phyloP scores from a whole-genome alignment of 2,329 filamentous ascomycete genomes.

The Penicillium sp. region DNA sequence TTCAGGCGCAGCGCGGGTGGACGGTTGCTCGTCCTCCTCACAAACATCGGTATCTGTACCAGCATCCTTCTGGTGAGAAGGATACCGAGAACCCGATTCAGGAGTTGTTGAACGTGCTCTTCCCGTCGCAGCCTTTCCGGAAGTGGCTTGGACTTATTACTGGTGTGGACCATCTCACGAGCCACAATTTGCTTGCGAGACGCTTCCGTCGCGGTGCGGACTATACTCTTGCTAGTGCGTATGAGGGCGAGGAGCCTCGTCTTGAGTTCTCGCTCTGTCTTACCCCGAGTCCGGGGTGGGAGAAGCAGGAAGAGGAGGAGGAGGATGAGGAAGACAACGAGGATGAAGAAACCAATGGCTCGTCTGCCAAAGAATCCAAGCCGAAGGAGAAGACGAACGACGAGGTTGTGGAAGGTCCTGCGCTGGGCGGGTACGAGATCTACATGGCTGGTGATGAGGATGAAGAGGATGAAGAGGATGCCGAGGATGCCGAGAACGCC shows the following conservation, averaged over 20 bases:
- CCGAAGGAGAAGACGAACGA: slow-evolving; percentile 27
- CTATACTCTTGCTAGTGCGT: slow-evolving; percentile 84
- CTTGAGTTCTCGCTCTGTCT: slow-evolving; percentile 81
- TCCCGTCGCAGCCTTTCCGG: slow-evolving; percentile 77
- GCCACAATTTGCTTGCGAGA: slow-evolving; percentile 69
- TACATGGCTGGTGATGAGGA: slow-evolving; percentile 77
- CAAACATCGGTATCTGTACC: slow-evolving; percentile 87
- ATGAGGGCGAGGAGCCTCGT: slow-evolving; percentile 61
- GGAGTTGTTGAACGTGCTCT: slow-evolving; percentile 69
- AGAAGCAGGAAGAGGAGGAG: slow-evolving; percentile 55
- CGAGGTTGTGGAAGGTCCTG: slow-evolving; percentile 27
- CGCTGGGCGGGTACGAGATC: slow-evolving; percentile 52
- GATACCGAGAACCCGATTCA: slow-evolving; percentile 48
- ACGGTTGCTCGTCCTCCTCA: slow-evolving; percentile 77
- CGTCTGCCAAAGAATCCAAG: slow-evolving; percentile 22
- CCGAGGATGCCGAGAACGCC: slow-evolving; percentile 18
- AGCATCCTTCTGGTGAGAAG: slow-evolving; percentile 44
- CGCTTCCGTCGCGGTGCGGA: slow-evolving; percentile 80
- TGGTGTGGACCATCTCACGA: slow-evolving; percentile 56
- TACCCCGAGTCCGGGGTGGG: slow-evolving; percentile 79
- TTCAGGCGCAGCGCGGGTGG: slow-evolving; percentile 57
- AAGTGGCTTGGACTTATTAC: slow-evolving; percentile 84
- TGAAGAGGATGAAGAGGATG: slow-evolving; percentile 56
- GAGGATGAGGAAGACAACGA: slow-evolving; percentile 36
- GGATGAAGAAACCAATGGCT: slow-evolving; percentile 25